Conservation (phyloP, 164 flowering plant genomes). For the Sedum album region DNA sequence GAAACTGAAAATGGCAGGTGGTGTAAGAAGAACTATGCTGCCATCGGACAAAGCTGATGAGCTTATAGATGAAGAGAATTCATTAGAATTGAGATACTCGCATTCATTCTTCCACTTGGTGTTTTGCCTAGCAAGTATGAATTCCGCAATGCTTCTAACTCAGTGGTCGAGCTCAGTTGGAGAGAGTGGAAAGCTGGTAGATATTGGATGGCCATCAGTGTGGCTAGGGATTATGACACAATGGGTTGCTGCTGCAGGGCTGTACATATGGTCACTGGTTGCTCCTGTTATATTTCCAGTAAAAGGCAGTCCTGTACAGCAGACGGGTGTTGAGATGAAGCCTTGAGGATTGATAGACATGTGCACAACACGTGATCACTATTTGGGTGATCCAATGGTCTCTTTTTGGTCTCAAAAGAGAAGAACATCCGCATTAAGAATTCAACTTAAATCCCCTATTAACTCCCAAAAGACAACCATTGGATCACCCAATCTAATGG, state of each 20-base stretch:
- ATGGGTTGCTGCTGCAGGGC: conserved; percentile 91
- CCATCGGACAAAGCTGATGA: conserved; percentile 62
- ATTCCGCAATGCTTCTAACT: conserved; percentile 96
- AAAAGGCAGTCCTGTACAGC: conserved; percentile 79
- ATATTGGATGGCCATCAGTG: conserved; percentile 97
- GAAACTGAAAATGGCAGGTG: conserved; percentile 19
- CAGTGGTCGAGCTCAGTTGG: conserved; percentile 99
- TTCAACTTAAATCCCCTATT: too few relatives aligned
- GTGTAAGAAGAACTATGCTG: conserved; percentile 72
- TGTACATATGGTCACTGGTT: conserved; percentile 82
- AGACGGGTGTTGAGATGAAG: neutral
- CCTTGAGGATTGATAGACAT: too few relatives aligned
- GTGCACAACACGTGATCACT: too few relatives aligned
- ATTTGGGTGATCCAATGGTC: too few relatives aligned
- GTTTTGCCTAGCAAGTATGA: conserved; percentile 99
- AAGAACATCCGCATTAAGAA: too few relatives aligned
- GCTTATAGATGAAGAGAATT: conserved; percentile 47
- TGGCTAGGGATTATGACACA: conserved; percentile 84
- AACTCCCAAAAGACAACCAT: too few relatives aligned
- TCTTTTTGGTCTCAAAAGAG: too few relatives aligned
- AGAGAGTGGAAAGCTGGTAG: conserved; percentile 89
- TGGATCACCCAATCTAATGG: too few relatives aligned
- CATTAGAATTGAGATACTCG: conserved; percentile 71
- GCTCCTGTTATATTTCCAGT: conserved; percentile 89
- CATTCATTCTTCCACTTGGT: conserved; percentile 92